Evolutionary conservation across 257 asterid genomes (phyloP).

Genomic region (Solanum bukasovii): DNA sequence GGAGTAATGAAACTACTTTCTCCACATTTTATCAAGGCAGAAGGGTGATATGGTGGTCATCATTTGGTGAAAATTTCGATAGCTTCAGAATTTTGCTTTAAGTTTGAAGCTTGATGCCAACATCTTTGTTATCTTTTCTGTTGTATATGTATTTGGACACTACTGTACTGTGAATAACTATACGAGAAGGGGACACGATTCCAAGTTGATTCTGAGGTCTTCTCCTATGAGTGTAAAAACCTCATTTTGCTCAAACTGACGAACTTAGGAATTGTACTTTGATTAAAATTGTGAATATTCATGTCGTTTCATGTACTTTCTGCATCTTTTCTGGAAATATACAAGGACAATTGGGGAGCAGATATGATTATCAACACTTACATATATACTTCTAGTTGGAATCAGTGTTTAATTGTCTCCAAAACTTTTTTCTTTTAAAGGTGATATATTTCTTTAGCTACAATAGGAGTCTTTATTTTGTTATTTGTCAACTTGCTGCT

Average conservation of each 20-base stretch:
- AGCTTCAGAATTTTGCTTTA: slow-evolving; percentile 14
- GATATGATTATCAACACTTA: background rate
- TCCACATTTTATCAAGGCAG: slow-evolving; percentile 52
- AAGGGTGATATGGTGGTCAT: slow-evolving; percentile 35
- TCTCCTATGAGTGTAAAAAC: background rate
- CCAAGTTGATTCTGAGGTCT: background rate
- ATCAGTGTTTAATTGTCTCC: background rate
- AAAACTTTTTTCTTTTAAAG: background rate
- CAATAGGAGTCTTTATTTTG: background rate
- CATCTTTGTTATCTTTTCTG: background rate
- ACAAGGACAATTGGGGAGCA: background rate
- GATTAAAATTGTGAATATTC: background rate
- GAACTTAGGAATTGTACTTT: background rate
- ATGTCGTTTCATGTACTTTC: background rate
- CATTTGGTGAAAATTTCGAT: slow-evolving; percentile 10
- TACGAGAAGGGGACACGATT: background rate
- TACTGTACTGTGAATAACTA: background rate
- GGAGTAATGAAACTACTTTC: slow-evolving; percentile 49
- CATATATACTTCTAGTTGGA: background rate
- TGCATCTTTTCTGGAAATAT: background rate
- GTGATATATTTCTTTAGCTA: background rate
- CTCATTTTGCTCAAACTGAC: background rate
- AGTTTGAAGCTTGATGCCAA: slow-evolving; percentile 18
- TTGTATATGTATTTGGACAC: background rate
- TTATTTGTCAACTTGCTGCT: background rate